Evolutionary conservation across 768 basidiomycete genomes (phyloP).

Genomic region (Tubosaeta brunneosetosa): DNA sequence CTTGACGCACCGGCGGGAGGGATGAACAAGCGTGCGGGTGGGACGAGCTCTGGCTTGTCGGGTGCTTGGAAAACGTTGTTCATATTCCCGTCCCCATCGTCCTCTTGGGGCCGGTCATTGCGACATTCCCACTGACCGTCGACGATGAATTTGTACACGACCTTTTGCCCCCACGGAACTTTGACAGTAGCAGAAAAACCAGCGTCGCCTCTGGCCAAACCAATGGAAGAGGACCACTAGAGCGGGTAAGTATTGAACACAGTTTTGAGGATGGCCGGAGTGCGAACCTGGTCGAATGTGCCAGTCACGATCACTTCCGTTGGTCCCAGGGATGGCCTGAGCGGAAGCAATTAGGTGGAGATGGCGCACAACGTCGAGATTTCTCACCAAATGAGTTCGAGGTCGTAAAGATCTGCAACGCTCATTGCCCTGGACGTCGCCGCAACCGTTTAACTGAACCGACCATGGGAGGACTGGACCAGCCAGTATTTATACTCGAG

Average conservation of each 20-base stretch:
- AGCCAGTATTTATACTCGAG: constrained; percentile 21
- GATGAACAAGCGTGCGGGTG: constrained; percentile 15
- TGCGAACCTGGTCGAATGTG: constrained; percentile 68
- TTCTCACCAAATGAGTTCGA: constrained; percentile 49
- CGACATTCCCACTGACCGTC: constrained; percentile 63
- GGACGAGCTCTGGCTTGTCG: constrained; percentile 32
- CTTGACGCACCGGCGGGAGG: constrained; percentile 1
- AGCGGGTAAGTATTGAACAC: constrained; percentile 2
- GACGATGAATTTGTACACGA: constrained; percentile 77
- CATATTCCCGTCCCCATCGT: constrained; percentile 57
- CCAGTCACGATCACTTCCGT: constrained; percentile 66
- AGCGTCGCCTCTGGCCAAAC: constrained; percentile 45
- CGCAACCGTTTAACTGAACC: constrained; percentile 18
- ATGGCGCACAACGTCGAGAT: constrained; percentile 10
- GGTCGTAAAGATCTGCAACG: constrained; percentile 43
- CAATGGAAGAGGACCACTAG: constrained; percentile 60
- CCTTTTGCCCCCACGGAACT: constrained; percentile 59
- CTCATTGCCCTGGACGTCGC: constrained; percentile 26
- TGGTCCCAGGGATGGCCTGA: constrained; percentile 57
- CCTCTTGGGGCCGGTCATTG: constrained; percentile 53
- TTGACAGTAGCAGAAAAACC: constrained; percentile 53
- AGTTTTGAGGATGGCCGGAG: not conserved
- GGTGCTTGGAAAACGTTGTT: constrained; percentile 67
- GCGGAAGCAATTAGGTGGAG: constrained; percentile 6
- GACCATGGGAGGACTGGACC: not conserved